Evolutionary conservation across 306 rosid genomes (phyloP).

Genomic region (Medicago arabica): DNA sequence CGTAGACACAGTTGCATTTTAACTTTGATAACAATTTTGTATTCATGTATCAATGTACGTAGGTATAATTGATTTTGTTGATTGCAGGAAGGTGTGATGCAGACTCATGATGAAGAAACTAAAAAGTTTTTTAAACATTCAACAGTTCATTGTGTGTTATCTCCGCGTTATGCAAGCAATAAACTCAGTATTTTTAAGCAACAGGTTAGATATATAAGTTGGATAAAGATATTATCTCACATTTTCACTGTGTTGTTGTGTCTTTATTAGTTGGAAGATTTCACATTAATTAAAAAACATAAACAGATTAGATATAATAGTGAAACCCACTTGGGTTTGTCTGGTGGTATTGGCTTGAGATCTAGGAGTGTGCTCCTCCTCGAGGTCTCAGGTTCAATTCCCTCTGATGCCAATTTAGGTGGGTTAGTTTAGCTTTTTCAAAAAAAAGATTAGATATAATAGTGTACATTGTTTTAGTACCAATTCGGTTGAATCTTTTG

Average conservation of each 20-base stretch:
- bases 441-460: too few relatives aligned
- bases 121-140: constrained; percentile 69
- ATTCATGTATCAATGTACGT: neutral
- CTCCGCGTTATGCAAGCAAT: constrained; percentile 86
- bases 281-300: too few relatives aligned
- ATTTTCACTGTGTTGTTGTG: too few relatives aligned
- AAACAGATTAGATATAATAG: too few relatives aligned
- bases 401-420: too few relatives aligned
- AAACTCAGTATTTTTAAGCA: constrained; percentile 87
- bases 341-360: too few relatives aligned
- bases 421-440: too few relatives aligned
- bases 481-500: constrained; percentile 41
- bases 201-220: constrained; percentile 52
- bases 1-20: neutral
- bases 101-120: constrained; percentile 81
- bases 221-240: too few relatives aligned
- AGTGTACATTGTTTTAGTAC: neutral
- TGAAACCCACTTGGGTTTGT: too few relatives aligned
- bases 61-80: constrained; percentile 26
- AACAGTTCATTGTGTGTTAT: constrained; percentile 75
- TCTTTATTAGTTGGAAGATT: too few relatives aligned
- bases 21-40: constrained; percentile 19
- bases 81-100: constrained; percentile 82
- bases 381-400: too few relatives aligned
- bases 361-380: too few relatives aligned